Percentiles rank a stretch among this genome's conserved stretches.
Evolutionary conservation across 192 early-diverging fungal species (phyloP).

Genomic region (Backusella liffmaniae): DNA sequence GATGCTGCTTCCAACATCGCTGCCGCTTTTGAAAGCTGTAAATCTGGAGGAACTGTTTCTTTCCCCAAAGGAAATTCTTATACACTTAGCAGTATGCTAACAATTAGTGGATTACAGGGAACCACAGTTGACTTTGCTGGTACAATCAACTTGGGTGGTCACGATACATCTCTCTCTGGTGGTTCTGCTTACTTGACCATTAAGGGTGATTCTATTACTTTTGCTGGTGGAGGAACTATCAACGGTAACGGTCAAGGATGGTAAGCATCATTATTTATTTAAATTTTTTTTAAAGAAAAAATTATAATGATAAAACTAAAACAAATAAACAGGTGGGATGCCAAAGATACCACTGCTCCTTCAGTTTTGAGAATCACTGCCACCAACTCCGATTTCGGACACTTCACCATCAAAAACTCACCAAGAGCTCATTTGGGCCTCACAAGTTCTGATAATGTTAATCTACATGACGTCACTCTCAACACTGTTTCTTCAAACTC

Average conservation of each 20-base stretch:
- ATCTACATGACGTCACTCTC: conserved; percentile 7
- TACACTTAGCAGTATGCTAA: conserved; percentile 11
- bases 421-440: conserved; percentile 24
- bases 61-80: conserved; percentile 12
- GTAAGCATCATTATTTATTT: not conserved
- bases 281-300: not conserved
- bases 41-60: conserved; percentile 19
- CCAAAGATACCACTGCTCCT: conserved; percentile 18
- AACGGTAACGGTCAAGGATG: conserved; percentile 25
- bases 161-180: not conserved
- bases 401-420: conserved; percentile 21
- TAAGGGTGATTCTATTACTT: conserved; percentile 11
- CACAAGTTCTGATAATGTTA: conserved; percentile 1
- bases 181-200: conserved; percentile 14
- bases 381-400: conserved; percentile 21
- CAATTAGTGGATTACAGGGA: not conserved
- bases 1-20: conserved; percentile 16
- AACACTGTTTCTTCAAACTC: conserved; percentile 19
- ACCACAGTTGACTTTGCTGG: conserved; percentile 15
- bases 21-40: conserved; percentile 10
- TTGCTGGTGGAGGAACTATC: conserved; percentile 18
- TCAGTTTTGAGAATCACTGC: conserved; percentile 5
- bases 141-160: conserved; percentile 14
- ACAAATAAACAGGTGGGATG: conserved; percentile 7
- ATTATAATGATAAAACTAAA: not conserved